Evolutionary conservation across 768 basidiomycete genomes (phyloP), one percentile per base, ranked within the genome.

Genomic region (Dictyophora rubrovolvata): DNA sequence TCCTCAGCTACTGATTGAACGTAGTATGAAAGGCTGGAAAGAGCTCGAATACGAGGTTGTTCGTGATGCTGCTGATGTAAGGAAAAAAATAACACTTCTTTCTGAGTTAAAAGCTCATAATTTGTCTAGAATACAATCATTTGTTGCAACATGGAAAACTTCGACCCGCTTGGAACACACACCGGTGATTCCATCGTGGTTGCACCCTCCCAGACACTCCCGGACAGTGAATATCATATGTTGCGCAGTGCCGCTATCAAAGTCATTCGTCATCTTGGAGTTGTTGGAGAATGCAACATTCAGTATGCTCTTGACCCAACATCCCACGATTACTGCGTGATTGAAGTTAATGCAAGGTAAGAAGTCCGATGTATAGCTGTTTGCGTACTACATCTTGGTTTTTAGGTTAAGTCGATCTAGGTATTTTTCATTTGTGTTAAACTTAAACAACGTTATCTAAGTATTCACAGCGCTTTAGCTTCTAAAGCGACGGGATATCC

Each of bases 121-220:
- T 5, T 14, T 14, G n/a, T 17, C 1, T 66, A 92, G 89, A 96
- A 98, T 77, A 97, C 94, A 23, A 99, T 99, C 72, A 98, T 97
- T 66, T 97, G 94, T 75, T 98, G 95, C 74, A 94, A 94, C 73
- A 95, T 95, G 92, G 92, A 97, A 75, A 98, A 99, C 75, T 99
- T 99, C 64, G 96, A 99, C 69, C 96, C 96, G 37, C 87, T 98
- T 61, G 96, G 96, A 63, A 98, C 92, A 21, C 96, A 99, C 71
- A 99, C 96, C 18, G 96, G 96, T 65, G 96, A 98, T 71, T 98
- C 96, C 12, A 99, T 99, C 69, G 96, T 99, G 67, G 93, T 98
- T 48, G 96, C 96, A 2, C 96, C 96, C 1, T 97, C 94, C 3
- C 96, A 99, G 72, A 98, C 96, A 0, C 75, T 99, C 18, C 91